A percentile compares a stretch with the other conserved stretches of the same genome.
phyloP scores from a whole-genome alignment of 257 asterid genomes.

The Solanum microdontum region DNA sequence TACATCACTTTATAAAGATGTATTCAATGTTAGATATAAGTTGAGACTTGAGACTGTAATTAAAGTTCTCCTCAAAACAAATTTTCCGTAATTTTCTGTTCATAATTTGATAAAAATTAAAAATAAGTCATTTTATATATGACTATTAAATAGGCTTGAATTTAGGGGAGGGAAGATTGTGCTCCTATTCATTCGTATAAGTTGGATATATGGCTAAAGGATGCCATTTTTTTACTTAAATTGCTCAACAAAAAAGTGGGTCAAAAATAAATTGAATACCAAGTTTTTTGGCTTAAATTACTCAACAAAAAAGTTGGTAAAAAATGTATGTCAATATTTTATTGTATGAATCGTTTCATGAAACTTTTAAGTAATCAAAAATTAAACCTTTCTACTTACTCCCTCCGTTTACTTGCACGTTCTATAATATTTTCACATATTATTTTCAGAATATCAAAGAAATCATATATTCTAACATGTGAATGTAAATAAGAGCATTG shows the following conservation, averaged over 20 bases:
- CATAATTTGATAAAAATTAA: background rate
- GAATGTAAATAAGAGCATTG: background rate
- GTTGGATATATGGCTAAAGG: background rate
- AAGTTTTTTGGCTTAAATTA: background rate
- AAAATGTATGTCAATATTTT: background rate
- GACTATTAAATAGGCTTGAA: background rate
- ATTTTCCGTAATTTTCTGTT: background rate
- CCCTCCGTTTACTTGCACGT: too few species aligned
- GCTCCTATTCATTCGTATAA: background rate
- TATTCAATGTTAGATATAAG: background rate
- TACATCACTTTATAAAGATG: too few species aligned
- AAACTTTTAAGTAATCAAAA: background rate
- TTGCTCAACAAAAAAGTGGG: background rate
- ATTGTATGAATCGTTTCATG: background rate
- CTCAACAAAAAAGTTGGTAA: background rate
- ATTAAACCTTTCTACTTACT: background rate
- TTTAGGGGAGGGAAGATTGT: background rate
- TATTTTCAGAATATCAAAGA: background rate
- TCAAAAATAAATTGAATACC: background rate
- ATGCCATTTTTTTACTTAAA: background rate
- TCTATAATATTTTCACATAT: too few species aligned
- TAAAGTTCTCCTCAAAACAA: background rate
- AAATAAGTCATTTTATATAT: background rate
- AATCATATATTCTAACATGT: background rate
- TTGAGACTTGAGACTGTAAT: background rate